Conservation (phyloP, 2,329 filamentous ascomycete species). For the Leptographium wingfieldii region DNA sequence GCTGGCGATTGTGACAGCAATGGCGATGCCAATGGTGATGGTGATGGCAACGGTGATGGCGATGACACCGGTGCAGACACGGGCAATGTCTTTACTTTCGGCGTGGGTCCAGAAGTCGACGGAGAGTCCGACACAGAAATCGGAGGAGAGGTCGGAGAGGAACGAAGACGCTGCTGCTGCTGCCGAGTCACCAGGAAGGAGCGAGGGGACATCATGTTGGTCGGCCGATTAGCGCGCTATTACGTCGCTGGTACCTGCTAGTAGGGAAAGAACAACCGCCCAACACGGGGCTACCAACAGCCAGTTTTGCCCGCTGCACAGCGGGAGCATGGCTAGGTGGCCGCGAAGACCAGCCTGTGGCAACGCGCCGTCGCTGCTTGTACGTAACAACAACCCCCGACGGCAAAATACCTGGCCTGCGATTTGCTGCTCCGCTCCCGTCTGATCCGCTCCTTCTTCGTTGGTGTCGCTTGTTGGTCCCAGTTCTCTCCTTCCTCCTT, state of each 20-base stretch:
- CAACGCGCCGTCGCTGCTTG: background rate
- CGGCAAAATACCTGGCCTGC: background rate
- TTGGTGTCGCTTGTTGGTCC: background rate
- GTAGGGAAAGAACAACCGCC: background rate
- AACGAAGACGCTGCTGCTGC: constrained; percentile 14
- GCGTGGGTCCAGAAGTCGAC: background rate
- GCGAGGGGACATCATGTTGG: constrained; percentile 24
- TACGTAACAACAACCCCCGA: background rate
- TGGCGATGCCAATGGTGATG: background rate
- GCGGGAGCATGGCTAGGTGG: background rate
- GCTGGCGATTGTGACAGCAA: background rate
- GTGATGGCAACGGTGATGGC: no score
- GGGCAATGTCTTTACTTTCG: no score
- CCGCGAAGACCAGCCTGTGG: background rate
- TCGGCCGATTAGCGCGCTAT: background rate
- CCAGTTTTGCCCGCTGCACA: background rate
- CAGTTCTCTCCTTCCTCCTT: background rate
- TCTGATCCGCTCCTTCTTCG: background rate
- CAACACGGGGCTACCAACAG: background rate
- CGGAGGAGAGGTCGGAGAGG: background rate
- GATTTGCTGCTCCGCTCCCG: background rate
- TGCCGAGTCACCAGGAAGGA: constrained; percentile 25
- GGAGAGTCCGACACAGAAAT: background rate
- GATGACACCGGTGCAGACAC: no score
- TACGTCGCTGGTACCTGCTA: background rate